Base-by-base conservation (phyloP, 768 basidiomycete genomes). In the Polyporus arcularius region DNA sequence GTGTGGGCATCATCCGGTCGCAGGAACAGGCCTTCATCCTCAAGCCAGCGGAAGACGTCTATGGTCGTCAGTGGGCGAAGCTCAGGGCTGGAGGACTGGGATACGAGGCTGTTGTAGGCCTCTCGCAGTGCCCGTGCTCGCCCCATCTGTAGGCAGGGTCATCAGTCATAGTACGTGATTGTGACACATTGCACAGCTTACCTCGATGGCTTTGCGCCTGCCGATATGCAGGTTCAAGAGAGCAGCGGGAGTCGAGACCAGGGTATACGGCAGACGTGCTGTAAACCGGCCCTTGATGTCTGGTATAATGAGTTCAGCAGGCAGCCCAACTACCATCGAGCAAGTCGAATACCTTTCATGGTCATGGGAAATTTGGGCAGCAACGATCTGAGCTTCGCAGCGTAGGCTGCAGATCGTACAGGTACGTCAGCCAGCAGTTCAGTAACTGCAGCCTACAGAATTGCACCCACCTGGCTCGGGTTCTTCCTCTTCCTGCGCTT, bases 151-250 rank as follows among this genome's bases (percentile, higher is more conserved):
- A 26, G 46, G 52, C 16, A 48, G 14, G 21, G n/a, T 28, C 46
- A 26, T 48, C 8, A 48, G 26, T 4, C 11, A 26, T 11, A 46
- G 26, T 43, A 7, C 45, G 11, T 14, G 21, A 28, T 12, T 16
- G 10, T n/a, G 18, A 16, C 35, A 30, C 50, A 18, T n/a, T 40
- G 28, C n/a, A 32, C 31, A 16, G 66, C 78, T 40, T 32, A 81
- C 81, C 73, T 82, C 82, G 4, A 83, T 73, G 1, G 81, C 80
- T 64, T 82, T 82, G 45, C 79, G 74, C 43, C 79, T 77, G 35
- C 81, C 81, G 48, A 72, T 72, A 4, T 76, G 67, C 21, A 82
- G 68, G 14, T 66, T 65, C 6, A 71, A 67, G 6, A 80, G 67
- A 4, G 78, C 76, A 9, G 69, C 64, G 2, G 74, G 73, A 7